These are phyloP conservation scores for Allium cepa DNA, from an alignment of 106 monocot genomes.

Conservation along the genomic window DNA sequence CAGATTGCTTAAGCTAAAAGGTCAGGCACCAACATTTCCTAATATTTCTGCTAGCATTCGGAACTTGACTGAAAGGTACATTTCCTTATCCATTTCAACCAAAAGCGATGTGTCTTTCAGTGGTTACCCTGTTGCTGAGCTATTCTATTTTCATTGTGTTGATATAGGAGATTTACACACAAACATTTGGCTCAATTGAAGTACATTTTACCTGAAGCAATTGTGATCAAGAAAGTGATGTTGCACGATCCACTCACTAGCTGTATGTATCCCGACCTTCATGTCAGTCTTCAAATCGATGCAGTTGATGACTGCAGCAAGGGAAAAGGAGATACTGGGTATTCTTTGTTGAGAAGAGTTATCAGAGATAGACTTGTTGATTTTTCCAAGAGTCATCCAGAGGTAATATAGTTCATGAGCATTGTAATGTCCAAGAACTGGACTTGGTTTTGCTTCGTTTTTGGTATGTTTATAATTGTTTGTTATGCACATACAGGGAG, in stretches of 20 bases:
- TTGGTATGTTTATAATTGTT: not conserved
- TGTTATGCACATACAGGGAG: slow-evolving; percentile 26
- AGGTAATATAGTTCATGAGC: slow-evolving; percentile 26
- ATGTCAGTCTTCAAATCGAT: slow-evolving; percentile 27
- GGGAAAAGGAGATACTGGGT: slow-evolving; percentile 31
- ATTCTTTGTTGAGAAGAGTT: slow-evolving; percentile 32
- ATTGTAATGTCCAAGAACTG: not conserved
- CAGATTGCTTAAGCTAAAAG: slow-evolving; percentile 46
- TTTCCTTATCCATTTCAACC: not conserved
- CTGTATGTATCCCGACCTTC: slow-evolving; percentile 67
- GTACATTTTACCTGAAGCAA: slow-evolving; percentile 45
- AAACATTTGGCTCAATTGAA: slow-evolving; percentile 54
- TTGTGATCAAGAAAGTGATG: slow-evolving; percentile 51
- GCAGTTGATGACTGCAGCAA: slow-evolving; percentile 11
- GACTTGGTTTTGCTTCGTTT: not conserved
- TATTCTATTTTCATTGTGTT: not conserved
- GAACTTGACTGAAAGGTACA: slow-evolving; percentile 39
- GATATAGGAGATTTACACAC: slow-evolving; percentile 49
- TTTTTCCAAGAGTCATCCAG: slow-evolving; percentile 34
- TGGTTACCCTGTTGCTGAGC: not conserved
- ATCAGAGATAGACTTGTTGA: slow-evolving; percentile 51
- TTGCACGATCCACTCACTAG: slow-evolving; percentile 45
- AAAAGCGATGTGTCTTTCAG: not conserved
- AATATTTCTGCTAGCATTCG: slow-evolving; percentile 43
- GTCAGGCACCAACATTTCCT: slow-evolving; percentile 31